phyloP scores from a whole-genome alignment of 257 asterid genomes.

The Solanum infundibuliforme region DNA sequence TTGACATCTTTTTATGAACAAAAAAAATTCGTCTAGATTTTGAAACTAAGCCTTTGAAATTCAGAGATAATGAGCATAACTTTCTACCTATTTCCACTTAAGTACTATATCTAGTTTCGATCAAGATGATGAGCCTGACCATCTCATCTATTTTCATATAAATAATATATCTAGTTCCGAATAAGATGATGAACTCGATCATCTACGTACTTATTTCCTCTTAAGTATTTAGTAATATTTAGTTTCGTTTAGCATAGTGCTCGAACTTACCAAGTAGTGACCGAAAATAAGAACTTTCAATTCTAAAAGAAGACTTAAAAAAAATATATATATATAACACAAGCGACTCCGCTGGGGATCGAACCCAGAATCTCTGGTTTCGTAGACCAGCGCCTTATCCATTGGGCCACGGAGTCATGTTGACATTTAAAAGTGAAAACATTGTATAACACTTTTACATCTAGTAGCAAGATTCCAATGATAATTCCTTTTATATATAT shows the following conservation, averaged over 20 bases:
- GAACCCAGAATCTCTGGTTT: conserved; percentile 99
- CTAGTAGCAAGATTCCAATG: neutral
- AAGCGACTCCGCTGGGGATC: conserved; percentile 53
- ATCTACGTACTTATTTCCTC: too few species aligned
- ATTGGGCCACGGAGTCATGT: conserved; percentile 43
- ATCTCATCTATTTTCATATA: too few species aligned
- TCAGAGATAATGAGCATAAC: neutral
- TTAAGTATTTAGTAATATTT: too few species aligned
- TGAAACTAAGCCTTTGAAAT: neutral
- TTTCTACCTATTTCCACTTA: too few species aligned
- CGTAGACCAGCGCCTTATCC: conserved; percentile 99
- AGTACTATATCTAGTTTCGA: too few species aligned
- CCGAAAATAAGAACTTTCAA: neutral
- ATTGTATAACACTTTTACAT: accelerated
- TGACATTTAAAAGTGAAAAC: accelerated
- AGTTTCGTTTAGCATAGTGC: too few species aligned
- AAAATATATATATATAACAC: too few species aligned
- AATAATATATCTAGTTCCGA: too few species aligned
- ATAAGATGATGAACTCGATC: too few species aligned
- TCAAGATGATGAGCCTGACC: too few species aligned
- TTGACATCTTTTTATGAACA: neutral
- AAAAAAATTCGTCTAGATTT: neutral
- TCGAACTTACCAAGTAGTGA: too few species aligned
- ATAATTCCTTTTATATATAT: neutral
- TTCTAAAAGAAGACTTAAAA: neutral